phyloP scores from a whole-genome alignment of 1,284 basidiomycete species.

The Acaromyces ingoldii region DNA sequence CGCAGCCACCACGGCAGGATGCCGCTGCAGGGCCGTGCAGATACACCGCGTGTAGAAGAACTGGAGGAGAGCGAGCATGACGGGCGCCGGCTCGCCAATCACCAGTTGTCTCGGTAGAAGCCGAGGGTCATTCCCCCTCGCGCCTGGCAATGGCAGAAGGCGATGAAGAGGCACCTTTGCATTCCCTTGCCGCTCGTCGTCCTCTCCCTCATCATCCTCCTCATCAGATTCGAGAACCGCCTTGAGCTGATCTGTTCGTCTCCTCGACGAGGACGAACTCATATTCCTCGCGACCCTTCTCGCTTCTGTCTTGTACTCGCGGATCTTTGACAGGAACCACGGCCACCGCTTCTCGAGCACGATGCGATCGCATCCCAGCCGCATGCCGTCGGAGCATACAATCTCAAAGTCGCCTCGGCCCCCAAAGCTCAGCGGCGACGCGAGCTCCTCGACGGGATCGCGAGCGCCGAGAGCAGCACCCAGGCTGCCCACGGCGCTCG shows the following conservation, averaged over 20 bases:
- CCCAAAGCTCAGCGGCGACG: slow-evolving; percentile 13
- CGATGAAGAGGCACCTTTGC: background rate
- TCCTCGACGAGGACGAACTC: background rate
- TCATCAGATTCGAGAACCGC: slow-evolving; percentile 10
- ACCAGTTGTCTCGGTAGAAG: slow-evolving; percentile 71
- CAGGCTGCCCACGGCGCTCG: slow-evolving; percentile 8
- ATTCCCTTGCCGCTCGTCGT: slow-evolving; percentile 8
- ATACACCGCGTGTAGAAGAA: slow-evolving; percentile 85
- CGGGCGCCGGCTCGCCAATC: slow-evolving; percentile 80
- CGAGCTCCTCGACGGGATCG: background rate
- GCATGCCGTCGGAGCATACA: slow-evolving; percentile 80
- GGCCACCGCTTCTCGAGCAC: slow-evolving; percentile 82
- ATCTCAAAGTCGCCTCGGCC: slow-evolving; percentile 71
- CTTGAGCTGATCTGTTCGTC: background rate
- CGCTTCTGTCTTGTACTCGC: slow-evolving; percentile 30
- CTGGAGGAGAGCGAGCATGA: slow-evolving; percentile 80
- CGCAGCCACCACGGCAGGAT: slow-evolving; percentile 79
- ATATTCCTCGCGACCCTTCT: slow-evolving; percentile 18
- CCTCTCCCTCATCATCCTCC: slow-evolving; percentile 18
- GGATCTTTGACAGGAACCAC: slow-evolving; percentile 74
- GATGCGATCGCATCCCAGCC: slow-evolving; percentile 72
- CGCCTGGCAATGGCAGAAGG: background rate
- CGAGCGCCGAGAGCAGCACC: background rate
- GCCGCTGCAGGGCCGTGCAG: slow-evolving; percentile 80
- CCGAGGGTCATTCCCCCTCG: slow-evolving; percentile 60